These are phyloP conservation scores for Rhizopus arrhizus DNA, from an alignment of 371 early-diverging fungal species.

Conservation along the genomic window DNA sequence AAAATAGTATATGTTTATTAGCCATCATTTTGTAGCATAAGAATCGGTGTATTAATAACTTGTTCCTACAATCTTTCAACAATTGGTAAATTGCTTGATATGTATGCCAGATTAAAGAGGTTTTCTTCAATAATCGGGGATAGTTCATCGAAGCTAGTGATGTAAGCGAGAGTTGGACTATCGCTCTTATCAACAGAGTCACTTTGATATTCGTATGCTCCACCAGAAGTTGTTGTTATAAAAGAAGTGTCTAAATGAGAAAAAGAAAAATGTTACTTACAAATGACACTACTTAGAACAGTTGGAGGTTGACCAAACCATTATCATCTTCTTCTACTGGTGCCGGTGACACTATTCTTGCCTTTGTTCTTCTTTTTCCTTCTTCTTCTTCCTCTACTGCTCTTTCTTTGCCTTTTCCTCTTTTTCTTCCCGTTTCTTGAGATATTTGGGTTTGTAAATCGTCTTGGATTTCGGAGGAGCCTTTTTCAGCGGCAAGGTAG, in stretches of 20 bases:
- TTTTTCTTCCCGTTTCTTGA: constrained; percentile 17
- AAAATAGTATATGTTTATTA: constrained; percentile 16
- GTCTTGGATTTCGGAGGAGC: constrained; percentile 13
- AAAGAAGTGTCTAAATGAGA: constrained; percentile 17
- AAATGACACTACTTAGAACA: constrained; percentile 10
- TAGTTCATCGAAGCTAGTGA: constrained; percentile 20
- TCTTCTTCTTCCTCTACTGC: constrained; percentile 7
- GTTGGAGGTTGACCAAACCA: constrained; percentile 14
- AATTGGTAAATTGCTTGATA: constrained; percentile 18
- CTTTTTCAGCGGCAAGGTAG: constrained; percentile 19
- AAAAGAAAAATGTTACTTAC: constrained; percentile 20
- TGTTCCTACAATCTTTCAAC: constrained; percentile 15
- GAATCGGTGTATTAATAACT: constrained; percentile 12
- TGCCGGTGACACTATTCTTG: constrained; percentile 12
- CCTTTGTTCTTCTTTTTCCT: constrained; percentile 14
- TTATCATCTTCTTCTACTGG: constrained; percentile 17
- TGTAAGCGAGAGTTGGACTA: constrained; percentile 19
- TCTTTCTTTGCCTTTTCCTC: constrained; percentile 13
- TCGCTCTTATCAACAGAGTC: constrained; percentile 5
- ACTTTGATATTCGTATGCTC: constrained; percentile 14
- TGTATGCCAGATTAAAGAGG: constrained; percentile 19
- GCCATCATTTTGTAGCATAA: constrained; percentile 16
- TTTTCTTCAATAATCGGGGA: constrained; percentile 14
- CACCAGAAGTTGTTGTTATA: constrained; percentile 19
- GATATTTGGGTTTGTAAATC: constrained; percentile 17